Evolutionary conservation across 208 protist genomes (phyloP).

Genomic region (Entamoeba moshkovskii): DNA sequence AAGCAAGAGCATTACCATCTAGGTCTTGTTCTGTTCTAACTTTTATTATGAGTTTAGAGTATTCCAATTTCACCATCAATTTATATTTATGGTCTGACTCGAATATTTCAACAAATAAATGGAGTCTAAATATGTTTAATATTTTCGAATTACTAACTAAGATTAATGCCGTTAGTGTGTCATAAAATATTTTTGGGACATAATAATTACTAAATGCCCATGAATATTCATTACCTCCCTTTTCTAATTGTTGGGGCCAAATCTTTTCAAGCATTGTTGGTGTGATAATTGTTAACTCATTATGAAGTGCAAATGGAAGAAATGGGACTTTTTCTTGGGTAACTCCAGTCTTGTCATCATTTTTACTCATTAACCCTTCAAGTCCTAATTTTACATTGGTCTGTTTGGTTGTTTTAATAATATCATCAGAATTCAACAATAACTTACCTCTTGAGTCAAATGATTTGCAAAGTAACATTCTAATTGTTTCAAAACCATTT

Average conservation of each 20-base stretch:
- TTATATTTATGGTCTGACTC: not conserved
- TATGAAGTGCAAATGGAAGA: not conserved
- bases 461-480: no score
- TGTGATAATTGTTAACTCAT: not conserved
- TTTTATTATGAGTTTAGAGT: not conserved
- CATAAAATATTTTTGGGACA: not conserved
- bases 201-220: not conserved
- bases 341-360: not conserved
- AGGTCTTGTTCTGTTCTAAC: not conserved
- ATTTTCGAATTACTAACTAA: not conserved
- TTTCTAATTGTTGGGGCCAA: not conserved
- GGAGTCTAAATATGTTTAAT: not conserved
- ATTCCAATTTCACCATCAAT: not conserved
- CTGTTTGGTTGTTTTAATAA: not conserved
- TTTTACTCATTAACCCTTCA: not conserved
- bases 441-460: not conserved
- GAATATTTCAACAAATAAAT: not conserved
- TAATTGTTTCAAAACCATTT: no score
- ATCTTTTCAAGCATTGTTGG: not conserved
- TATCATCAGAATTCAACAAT: not conserved
- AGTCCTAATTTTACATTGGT: not conserved
- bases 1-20: not conserved
- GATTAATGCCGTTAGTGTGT: not conserved
- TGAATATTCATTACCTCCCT: not conserved
- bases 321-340: not conserved